Conservation (phyloP, 2,329 filamentous ascomycete genomes). For the Cladosporium sp. region DNA sequence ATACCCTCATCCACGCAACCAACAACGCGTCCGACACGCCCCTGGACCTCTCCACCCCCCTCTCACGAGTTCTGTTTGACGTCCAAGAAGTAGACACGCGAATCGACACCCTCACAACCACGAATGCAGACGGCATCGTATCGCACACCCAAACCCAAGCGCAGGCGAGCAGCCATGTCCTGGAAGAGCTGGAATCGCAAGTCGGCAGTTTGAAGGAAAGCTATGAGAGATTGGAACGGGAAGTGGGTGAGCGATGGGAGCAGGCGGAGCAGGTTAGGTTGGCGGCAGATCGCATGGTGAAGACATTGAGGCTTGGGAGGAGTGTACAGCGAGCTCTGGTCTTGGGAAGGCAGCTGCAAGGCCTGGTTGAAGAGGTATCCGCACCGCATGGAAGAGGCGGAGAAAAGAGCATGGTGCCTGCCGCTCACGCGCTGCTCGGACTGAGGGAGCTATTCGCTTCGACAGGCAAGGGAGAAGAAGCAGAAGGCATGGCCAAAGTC, state of each 20-base stretch:
- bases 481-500: conserved; percentile 55
- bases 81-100: conserved; percentile 95
- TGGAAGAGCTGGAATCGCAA: conserved; percentile 73
- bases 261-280: conserved; percentile 76
- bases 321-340: conserved; percentile 74
- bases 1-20: conserved; percentile 78
- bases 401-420: conserved; percentile 71
- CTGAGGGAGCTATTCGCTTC: conserved; percentile 68
- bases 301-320: conserved; percentile 71
- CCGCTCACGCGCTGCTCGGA: conserved; percentile 71
- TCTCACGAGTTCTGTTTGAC: conserved; percentile 92
- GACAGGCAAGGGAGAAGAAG: conserved; percentile 66
- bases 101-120: conserved; percentile 83
- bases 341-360: conserved; percentile 78
- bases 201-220: conserved; percentile 75
- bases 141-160: conserved; percentile 71
- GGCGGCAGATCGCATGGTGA: conserved; percentile 73
- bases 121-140: conserved; percentile 75
- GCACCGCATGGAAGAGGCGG: conserved; percentile 24
- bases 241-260: conserved; percentile 80
- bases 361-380: conserved; percentile 68
- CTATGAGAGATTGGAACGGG: conserved; percentile 78
- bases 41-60: conserved; percentile 86
- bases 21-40: conserved; percentile 89
- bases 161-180: conserved; percentile 64